Conservation (phyloP, 805 yeast genomes). For the Yarrowia alimentaria region DNA sequence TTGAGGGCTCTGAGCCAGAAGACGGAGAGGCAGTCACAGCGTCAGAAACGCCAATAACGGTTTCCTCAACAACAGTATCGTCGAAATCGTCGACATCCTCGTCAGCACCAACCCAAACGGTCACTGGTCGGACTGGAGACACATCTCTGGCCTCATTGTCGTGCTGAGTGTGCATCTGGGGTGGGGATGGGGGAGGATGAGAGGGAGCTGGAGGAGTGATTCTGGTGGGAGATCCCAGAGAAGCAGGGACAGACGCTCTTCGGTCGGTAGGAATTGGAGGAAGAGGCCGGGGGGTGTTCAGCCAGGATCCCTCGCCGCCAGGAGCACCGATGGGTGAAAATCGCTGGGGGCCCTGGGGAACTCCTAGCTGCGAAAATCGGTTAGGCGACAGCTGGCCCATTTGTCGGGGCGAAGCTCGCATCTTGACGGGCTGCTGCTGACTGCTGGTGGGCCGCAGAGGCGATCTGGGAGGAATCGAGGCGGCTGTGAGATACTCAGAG, state of each 20-base stretch:
- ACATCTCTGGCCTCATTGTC: background rate
- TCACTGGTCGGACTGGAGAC: slow-evolving; percentile 1
- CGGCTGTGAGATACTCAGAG: slow-evolving; percentile 2
- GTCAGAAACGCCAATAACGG: no score
- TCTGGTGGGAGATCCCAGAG: no score
- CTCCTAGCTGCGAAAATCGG: no score
- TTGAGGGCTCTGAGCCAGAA: slow-evolving; percentile 7
- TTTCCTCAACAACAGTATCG: no score
- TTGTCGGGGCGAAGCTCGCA: slow-evolving; percentile 23
- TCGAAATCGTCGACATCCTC: background rate
- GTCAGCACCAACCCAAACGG: slow-evolving; percentile 3
- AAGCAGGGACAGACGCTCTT: no score
- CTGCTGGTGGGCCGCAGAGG: background rate
- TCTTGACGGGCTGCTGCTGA: background rate
- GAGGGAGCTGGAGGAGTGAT: slow-evolving; percentile 8
- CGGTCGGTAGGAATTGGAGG: slow-evolving; percentile 19
- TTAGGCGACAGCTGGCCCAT: slow-evolving; percentile 14
- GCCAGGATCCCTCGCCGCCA: slow-evolving; percentile 17
- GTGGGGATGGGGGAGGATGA: slow-evolving; percentile 20
- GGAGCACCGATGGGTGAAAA: background rate
- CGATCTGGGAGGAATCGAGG: background rate
- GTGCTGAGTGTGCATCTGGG: background rate
- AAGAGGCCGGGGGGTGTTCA: slow-evolving; percentile 20
- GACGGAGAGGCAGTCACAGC: background rate
- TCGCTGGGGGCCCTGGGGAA: no score